Evolutionary conservation across 768 basidiomycete genomes (phyloP).

Genomic region (Amanita rimosa): DNA sequence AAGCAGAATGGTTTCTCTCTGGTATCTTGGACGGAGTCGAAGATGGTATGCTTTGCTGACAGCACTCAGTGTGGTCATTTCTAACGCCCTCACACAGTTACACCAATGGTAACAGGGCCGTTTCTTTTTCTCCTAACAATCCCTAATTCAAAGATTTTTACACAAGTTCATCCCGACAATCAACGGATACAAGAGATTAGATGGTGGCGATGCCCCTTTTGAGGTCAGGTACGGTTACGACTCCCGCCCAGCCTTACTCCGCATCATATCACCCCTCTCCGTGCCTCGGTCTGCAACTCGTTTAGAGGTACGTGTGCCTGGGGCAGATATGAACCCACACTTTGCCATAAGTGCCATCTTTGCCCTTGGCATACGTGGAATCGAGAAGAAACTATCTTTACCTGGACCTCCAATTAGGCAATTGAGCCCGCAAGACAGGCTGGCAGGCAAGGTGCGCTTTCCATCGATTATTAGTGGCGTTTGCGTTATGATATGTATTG

Average conservation of each 20-base stretch:
- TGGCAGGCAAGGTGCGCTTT: conserved; percentile 8
- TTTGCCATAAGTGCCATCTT: conserved; percentile 85
- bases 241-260: conserved; percentile 82
- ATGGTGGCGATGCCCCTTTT: conserved; percentile 92
- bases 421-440: conserved; percentile 32
- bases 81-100: conserved; percentile 31
- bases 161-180: conserved; percentile 77
- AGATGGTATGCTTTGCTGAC: conserved; percentile 49
- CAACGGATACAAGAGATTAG: conserved; percentile 95
- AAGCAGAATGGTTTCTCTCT: conserved; percentile 86
- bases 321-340: conserved; percentile 95
- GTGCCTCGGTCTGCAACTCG: conserved; percentile 75
- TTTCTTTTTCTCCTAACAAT: neutral
- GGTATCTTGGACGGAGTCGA: conserved; percentile 84
- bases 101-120: conserved; percentile 57
- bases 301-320: conserved; percentile 89
- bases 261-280: conserved; percentile 87
- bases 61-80: neutral
- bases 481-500: conserved; percentile 2
- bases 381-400: conserved; percentile 62
- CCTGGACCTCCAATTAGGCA: conserved; percentile 61
- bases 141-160: neutral
- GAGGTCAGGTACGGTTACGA: conserved; percentile 93
- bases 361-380: conserved; percentile 77
- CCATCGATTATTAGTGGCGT: neutral